These are phyloP conservation scores for Colletotrichum gloeosporioides DNA, from an alignment of 2,329 filamentous ascomycete species.

Conservation along the genomic window DNA sequence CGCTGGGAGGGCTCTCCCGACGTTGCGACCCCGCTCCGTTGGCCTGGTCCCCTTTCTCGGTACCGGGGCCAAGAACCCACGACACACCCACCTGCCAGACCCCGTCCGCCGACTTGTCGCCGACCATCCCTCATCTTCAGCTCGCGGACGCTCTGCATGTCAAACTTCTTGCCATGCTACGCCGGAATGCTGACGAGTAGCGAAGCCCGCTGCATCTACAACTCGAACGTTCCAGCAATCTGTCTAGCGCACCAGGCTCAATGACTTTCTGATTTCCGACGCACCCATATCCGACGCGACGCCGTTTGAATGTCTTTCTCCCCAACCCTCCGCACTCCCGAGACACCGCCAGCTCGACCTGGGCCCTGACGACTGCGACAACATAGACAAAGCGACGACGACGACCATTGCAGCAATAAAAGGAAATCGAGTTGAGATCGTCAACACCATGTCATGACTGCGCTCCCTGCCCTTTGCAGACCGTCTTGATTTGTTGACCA, in stretches of 20 bases:
- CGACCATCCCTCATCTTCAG: not conserved
- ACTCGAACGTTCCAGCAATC: not conserved
- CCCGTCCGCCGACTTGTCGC: not conserved
- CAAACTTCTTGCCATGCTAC: not conserved
- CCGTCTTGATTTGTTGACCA: slow-evolving; percentile 6
- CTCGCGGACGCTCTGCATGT: not conserved
- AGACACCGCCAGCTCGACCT: not conserved
- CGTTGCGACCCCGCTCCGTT: not conserved
- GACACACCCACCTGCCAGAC: not conserved
- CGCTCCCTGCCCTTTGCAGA: not conserved
- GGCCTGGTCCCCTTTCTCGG: not conserved
- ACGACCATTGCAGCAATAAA: not conserved
- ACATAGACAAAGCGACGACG: not conserved
- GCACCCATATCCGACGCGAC: not conserved
- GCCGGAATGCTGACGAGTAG: not conserved
- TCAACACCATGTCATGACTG: slow-evolving; percentile 4
- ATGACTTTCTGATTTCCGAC: not conserved
- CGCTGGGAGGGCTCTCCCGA: not conserved
- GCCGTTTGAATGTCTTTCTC: slow-evolving; percentile 7
- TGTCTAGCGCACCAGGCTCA: not conserved
- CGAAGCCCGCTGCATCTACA: not conserved
- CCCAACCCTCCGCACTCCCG: not conserved
- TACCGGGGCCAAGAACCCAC: not conserved
- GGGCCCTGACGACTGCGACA: not conserved
- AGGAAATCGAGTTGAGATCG: not conserved